phyloP scores from a whole-genome alignment of 106 monocot genomes.

The Acorus gramineus region DNA sequence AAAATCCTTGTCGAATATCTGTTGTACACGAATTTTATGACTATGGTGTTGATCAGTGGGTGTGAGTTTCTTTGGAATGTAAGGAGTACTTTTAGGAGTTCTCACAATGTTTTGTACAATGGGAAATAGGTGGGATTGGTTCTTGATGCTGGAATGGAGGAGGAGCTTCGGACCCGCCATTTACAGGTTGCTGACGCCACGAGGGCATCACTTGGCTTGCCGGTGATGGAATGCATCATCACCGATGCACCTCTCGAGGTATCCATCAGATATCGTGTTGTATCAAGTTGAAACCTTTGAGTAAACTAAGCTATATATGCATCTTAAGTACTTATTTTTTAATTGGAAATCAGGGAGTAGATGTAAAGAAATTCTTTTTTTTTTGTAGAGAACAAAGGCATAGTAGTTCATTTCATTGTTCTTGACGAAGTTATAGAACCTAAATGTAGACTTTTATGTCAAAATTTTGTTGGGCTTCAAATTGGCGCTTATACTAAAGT shows the following conservation, averaged over 20 bases:
- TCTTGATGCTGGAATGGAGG: constrained; percentile 93
- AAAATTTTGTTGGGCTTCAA: too few relatives aligned
- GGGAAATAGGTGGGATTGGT: constrained; percentile 69
- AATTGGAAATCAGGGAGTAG: too few relatives aligned
- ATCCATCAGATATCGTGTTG: neutral
- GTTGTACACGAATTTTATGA: too few relatives aligned
- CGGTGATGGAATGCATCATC: constrained; percentile 60
- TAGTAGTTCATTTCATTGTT: too few relatives aligned
- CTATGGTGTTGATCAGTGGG: neutral
- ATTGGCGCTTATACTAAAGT: too few relatives aligned
- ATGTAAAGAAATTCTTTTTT: too few relatives aligned
- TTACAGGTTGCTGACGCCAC: constrained; percentile 88
- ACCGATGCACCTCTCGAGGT: constrained; percentile 86
- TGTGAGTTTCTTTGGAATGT: neutral
- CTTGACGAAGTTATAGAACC: too few relatives aligned
- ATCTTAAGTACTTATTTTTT: too few relatives aligned
- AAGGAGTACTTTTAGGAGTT: neutral
- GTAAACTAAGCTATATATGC: too few relatives aligned
- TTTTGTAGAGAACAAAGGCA: too few relatives aligned
- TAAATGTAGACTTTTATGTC: too few relatives aligned
- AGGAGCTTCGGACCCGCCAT: constrained; percentile 67
- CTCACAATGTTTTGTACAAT: neutral
- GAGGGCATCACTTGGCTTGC: constrained; percentile 79
- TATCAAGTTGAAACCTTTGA: neutral
- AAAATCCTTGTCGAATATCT: too few relatives aligned